Percentiles rank a stretch among this genome's conserved stretches.
These are phyloP conservation scores for Emydomyces testavorans DNA, from an alignment of 2,329 filamentous ascomycete genomes.

Conservation along the genomic window DNA sequence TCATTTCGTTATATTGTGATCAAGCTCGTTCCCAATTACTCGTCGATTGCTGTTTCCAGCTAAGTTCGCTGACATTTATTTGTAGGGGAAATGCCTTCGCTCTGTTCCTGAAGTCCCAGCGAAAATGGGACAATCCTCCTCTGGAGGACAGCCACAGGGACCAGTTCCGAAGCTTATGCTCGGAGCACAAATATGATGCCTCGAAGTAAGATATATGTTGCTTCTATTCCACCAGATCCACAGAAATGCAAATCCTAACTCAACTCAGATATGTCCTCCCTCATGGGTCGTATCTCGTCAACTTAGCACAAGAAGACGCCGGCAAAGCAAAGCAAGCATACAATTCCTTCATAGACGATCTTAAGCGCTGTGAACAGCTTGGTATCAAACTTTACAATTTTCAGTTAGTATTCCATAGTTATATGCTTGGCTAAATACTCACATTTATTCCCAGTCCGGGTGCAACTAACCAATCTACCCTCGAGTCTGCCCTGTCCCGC, in stretches of 20 bases:
- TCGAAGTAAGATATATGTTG: slow-evolving; percentile 36
- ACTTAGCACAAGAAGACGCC: slow-evolving; percentile 73
- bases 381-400: slow-evolving; percentile 95
- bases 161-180: slow-evolving; percentile 58
- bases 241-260: slow-evolving; percentile 12
- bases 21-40: neutral
- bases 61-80: slow-evolving; percentile 16
- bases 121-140: slow-evolving; percentile 81
- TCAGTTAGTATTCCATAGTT: slow-evolving; percentile 42
- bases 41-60: neutral
- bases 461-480: slow-evolving; percentile 57
- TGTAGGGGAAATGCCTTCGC: slow-evolving; percentile 77
- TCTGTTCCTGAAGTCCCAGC: slow-evolving; percentile 88
- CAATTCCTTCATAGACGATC: slow-evolving; percentile 72
- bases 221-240: neutral
- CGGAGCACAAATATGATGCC: slow-evolving; percentile 59
- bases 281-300: slow-evolving; percentile 93
- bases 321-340: slow-evolving; percentile 79
- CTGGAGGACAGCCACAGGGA: slow-evolving; percentile 56
- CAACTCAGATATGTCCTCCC: slow-evolving; percentile 59
- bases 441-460: slow-evolving; percentile 47
- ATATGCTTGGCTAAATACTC: neutral
- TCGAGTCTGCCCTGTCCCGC: slow-evolving; percentile 59
- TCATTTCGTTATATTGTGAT: neutral
- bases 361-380: slow-evolving; percentile 70